These are phyloP conservation scores for Tuber magnatum DNA, from an alignment of 495 filamentous ascomycete species.

Conservation along the genomic window DNA sequence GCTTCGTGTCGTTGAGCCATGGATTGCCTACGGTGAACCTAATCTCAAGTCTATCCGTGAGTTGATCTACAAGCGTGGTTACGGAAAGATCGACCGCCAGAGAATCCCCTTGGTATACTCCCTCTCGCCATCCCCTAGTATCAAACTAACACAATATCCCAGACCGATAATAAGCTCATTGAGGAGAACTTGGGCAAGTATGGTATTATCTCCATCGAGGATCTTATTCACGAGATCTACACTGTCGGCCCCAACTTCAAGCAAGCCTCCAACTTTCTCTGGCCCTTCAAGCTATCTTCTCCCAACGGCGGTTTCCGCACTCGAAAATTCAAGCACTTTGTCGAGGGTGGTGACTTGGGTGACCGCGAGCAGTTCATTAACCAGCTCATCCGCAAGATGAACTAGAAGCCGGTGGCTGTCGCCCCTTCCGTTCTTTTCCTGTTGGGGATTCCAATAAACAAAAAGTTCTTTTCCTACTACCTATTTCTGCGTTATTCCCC, in stretches of 20 bases:
- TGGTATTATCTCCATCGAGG: constrained; percentile 99
- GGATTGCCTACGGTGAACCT: constrained; percentile 97
- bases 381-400: constrained; percentile 92
- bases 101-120: constrained; percentile 61
- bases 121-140: neutral
- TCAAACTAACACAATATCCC: constrained; percentile 8
- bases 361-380: constrained; percentile 99
- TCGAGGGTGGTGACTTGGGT: constrained; percentile 96
- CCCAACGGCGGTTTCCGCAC: constrained; percentile 91
- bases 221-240: constrained; percentile 98
- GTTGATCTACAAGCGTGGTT: constrained; percentile 99
- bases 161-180: constrained; percentile 93
- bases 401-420: constrained; percentile 54
- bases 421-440: neutral
- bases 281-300: constrained; percentile 99
- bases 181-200: constrained; percentile 94
- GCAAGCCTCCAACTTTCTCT: constrained; percentile 94
- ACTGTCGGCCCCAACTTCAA: constrained; percentile 99
- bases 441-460: neutral
- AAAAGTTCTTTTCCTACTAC: neutral
- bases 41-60: constrained; percentile 98
- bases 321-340: constrained; percentile 98
- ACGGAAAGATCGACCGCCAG: constrained; percentile 95
- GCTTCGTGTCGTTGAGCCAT: constrained; percentile 95
- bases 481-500: neutral